Base-by-base conservation (phyloP, 768 basidiomycete genomes). In the Fomitopsis pulvina region DNA sequence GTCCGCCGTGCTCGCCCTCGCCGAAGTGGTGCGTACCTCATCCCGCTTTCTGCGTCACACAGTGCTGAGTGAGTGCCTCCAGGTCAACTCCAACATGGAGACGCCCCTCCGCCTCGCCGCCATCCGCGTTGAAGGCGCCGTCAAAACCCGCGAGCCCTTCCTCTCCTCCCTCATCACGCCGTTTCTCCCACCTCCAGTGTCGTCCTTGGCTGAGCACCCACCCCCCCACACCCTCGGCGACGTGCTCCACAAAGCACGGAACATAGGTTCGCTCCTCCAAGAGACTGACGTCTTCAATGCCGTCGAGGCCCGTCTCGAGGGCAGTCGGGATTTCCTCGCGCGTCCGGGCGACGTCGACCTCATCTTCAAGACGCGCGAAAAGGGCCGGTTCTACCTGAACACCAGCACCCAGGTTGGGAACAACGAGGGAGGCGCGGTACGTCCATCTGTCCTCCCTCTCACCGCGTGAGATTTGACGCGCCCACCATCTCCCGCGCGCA, bases 361-460 rank as follows among this genome's bases (percentile, higher is more conserved):
- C 30, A 76, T 94, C 1, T 81, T 95, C 66, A 77, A 78, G 52
- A 77, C 90, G 2, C 72, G 77, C 34, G 94, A 97, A 65, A 79
- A 78, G 49, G 81, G 89, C 4, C 71, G 89, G 30, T 80, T 84
- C 57, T 91, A 76, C 57, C 59, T 94, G 6, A 89, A 87, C 55
- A 89, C 84, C 2, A 77, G 88, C 4, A 97, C 94, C 2, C 93
- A 97, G 60, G 72, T 97, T 5, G 95, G 96, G 3, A 92, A 95
- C 52, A 86, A 84, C 44, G 96, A 97, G 65, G 95, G 90, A 10
- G 92, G 72, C 48, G 92, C 92, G n/a, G 93, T 92, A 62, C 62
- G 90, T 77, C 22, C 3, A 30, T 25, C 26, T 5, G 45, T 29
- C 48, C 32, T 34, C 34, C 32, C 32, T 12, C n/a, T n/a, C n/a